These are phyloP conservation scores for Daldinia concentrica DNA, from an alignment of 495 filamentous ascomycete genomes.

Conservation along the genomic window DNA sequence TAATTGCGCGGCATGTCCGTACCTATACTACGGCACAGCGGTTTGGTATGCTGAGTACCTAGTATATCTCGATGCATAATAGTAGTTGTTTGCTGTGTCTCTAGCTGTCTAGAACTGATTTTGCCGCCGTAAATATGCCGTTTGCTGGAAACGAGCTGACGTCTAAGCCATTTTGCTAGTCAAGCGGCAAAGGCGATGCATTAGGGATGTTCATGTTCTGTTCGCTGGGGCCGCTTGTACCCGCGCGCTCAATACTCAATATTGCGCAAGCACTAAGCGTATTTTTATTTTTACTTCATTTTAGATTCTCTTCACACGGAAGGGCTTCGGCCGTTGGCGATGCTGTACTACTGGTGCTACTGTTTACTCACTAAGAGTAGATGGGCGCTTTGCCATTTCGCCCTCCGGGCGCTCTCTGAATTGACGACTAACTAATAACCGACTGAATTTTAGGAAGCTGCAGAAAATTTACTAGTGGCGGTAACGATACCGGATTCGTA, in stretches of 20 bases:
- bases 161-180: slow-evolving; percentile 34
- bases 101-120: slow-evolving; percentile 6
- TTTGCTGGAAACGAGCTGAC: slow-evolving; percentile 31
- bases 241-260: slow-evolving; percentile 20
- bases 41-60: slow-evolving; percentile 25
- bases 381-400: slow-evolving; percentile 30
- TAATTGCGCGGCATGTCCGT: slow-evolving; percentile 25
- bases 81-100: slow-evolving; percentile 30
- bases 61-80: background rate
- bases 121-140: slow-evolving; percentile 32
- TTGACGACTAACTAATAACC: slow-evolving; percentile 29
- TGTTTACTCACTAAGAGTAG: slow-evolving; percentile 1
- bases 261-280: slow-evolving; percentile 11
- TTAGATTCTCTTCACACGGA: background rate
- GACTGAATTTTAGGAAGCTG: slow-evolving; percentile 33
- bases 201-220: slow-evolving; percentile 6
- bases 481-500: slow-evolving; percentile 41
- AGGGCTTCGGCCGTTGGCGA: background rate
- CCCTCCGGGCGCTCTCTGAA: slow-evolving; percentile 34
- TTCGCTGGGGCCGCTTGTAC: slow-evolving; percentile 31
- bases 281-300: slow-evolving; percentile 7
- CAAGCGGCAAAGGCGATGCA: slow-evolving; percentile 34
- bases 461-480: slow-evolving; percentile 42
- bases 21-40: slow-evolving; percentile 23
- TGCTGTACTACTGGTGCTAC: background rate